Base-by-base conservation (phyloP, 495 filamentous ascomycete species). In the Letharia columbiana region DNA sequence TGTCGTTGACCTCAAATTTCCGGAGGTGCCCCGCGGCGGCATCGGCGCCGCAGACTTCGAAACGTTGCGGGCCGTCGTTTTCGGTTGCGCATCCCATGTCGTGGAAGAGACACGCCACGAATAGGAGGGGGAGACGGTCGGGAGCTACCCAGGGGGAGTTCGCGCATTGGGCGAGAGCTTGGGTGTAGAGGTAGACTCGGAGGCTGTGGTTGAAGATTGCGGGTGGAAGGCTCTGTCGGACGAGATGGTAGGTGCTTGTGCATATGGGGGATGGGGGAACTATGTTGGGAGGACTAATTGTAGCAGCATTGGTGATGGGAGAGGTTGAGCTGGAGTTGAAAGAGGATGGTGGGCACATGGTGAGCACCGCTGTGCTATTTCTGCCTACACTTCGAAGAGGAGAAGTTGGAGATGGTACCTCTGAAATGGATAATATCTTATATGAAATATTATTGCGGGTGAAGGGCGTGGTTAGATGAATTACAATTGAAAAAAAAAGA, bases 31-130 rank as follows among this genome's bases (percentile, higher is more conserved):
- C 59, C 0, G 67, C 74, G 4, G 78, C 77, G 11, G 75, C 76
- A 62, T 82, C 80, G 17, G 75, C 80, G 31, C 77, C 77, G 31
- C 77, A 75, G 67, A 82, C 70, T 64, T 83, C 80, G 67, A 83
- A 83, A 10, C 78, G 75, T 56, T 80, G 74, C 0, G 76, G 67
- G 33, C 69, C 65, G 69, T 81, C 72, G 62, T 75, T 67, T n/a
- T 66, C 63, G n/a, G 39, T n/a, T 1, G 73, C 71, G 17, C 74
- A 74, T 31, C 80, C 78, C 47, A 82, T 70, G 66, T 80, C 81
- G 71, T 83, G 81, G 28, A 78, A 72, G 66, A 81, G 74, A 69
- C 74, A 78, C 2, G 78, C 74, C 1, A 75, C 74, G 69, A 76
- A 77, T 10, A 78, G 64, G 37, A 75, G 64, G 60, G 71, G 71